Percentiles rank a stretch among this genome's conserved stretches.
Evolutionary conservation across 192 early-diverging fungal genomes (phyloP).

Genomic region (Pilobolus umbonatus): DNA sequence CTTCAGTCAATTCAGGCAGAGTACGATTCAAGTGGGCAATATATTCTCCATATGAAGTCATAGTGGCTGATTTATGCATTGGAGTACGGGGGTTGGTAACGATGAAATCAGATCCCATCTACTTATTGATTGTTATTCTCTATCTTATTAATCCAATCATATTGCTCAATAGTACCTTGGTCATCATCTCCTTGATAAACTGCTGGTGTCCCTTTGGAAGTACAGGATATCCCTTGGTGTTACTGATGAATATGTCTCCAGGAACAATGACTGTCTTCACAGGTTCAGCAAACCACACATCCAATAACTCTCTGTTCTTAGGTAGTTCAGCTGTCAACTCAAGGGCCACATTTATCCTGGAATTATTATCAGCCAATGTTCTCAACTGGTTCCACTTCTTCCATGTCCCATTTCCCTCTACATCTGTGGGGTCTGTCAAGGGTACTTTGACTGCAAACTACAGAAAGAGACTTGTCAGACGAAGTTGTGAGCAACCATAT

Average conservation of each 20-base stretch:
- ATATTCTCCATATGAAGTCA: slow-evolving; percentile 71
- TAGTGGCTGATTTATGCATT: slow-evolving; percentile 36
- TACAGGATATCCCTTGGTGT: slow-evolving; percentile 85
- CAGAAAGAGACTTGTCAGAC: slow-evolving; percentile 13
- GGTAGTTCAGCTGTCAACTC: slow-evolving; percentile 49
- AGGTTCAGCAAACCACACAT: slow-evolving; percentile 87
- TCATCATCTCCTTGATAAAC: slow-evolving; percentile 52
- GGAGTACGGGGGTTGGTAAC: slow-evolving; percentile 12
- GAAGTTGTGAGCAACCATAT: too few relatives aligned
- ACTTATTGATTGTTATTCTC: too few relatives aligned
- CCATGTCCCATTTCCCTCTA: slow-evolving; percentile 49
- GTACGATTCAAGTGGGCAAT: slow-evolving; percentile 67
- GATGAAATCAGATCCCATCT: slow-evolving; percentile 21
- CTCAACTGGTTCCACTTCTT: slow-evolving; percentile 75
- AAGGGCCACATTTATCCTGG: slow-evolving; percentile 57
- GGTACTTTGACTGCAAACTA: slow-evolving; percentile 47
- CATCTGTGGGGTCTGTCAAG: slow-evolving; percentile 19
- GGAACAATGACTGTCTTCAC: slow-evolving; percentile 73
- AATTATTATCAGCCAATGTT: slow-evolving; percentile 60
- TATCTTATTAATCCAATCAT: too few relatives aligned
- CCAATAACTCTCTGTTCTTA: slow-evolving; percentile 35
- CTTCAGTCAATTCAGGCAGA: slow-evolving; percentile 49
- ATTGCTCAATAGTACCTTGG: too few relatives aligned
- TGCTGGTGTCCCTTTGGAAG: slow-evolving; percentile 73
- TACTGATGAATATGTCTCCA: slow-evolving; percentile 66